These are phyloP conservation scores for Colletotrichum musicola DNA, from an alignment of 2,329 filamentous ascomycete genomes.

Conservation along the genomic window DNA sequence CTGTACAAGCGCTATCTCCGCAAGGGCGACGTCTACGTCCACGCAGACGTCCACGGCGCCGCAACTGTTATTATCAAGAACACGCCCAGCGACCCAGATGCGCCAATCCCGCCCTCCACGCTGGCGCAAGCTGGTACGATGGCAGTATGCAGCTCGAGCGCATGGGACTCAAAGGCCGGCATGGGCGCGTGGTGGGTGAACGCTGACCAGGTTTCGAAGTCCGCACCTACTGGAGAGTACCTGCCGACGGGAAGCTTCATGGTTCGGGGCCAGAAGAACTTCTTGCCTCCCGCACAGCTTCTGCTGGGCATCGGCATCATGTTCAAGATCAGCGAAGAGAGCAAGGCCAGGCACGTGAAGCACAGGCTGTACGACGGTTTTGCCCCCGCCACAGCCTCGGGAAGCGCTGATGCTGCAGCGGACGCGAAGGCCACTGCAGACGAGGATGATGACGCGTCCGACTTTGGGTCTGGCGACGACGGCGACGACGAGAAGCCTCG, in stretches of 20 bases:
- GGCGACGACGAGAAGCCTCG: constrained; percentile 47
- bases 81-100: constrained; percentile 79
- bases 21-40: constrained; percentile 92
- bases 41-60: constrained; percentile 89
- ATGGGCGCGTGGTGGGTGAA: constrained; percentile 98
- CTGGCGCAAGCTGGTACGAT: constrained; percentile 90
- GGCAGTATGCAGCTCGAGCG: constrained; percentile 85
- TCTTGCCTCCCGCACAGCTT: constrained; percentile 86
- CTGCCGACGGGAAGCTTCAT: constrained; percentile 83
- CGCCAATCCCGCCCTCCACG: constrained; percentile 91
- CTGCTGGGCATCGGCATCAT: constrained; percentile 89
- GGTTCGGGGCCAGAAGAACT: constrained; percentile 90
- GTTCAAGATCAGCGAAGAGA: constrained; percentile 91
- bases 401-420: not conserved
- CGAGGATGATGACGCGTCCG: constrained; percentile 47
- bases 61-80: constrained; percentile 93
- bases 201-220: constrained; percentile 91
- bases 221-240: constrained; percentile 82
- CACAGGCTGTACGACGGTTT: constrained; percentile 62
- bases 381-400: constrained; percentile 43
- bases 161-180: constrained; percentile 96
- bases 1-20: constrained; percentile 89
- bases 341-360: constrained; percentile 83
- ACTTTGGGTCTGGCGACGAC: constrained; percentile 51
- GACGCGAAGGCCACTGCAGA: constrained; percentile 46